phyloP scores from a whole-genome alignment of 148 eudicot species.

The Fallopia convolvulus region DNA sequence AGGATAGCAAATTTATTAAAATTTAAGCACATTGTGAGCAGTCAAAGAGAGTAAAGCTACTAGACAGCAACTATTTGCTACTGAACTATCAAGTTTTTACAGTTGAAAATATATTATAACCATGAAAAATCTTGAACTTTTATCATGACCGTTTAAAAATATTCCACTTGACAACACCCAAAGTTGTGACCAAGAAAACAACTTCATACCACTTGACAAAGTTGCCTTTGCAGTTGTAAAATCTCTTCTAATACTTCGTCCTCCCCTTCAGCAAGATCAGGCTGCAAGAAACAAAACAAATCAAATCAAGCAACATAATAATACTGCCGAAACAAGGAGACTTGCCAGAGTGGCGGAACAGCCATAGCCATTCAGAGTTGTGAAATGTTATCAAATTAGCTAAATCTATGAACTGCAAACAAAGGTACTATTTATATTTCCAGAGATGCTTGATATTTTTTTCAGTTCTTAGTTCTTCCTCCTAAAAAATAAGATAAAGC shows the following conservation, averaged over 20 bases:
- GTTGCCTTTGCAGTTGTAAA: conserved; percentile 46
- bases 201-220: conserved; percentile 47
- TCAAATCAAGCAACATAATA: conserved; percentile 2
- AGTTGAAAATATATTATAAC: background rate
- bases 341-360: background rate
- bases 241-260: conserved; percentile 55
- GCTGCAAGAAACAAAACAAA: conserved; percentile 33
- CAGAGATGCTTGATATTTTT: background rate
- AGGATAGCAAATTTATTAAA: background rate
- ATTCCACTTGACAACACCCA: no score
- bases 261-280: conserved; percentile 76
- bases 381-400: background rate
- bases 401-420: background rate
- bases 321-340: background rate
- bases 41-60: background rate
- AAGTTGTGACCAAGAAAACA: background rate
- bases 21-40: background rate
- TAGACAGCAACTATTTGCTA: background rate
- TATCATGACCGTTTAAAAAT: background rate
- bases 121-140: background rate
- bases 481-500: background rate
- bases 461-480: background rate
- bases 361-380: background rate
- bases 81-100: background rate
- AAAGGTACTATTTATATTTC: background rate